phyloP scores from a whole-genome alignment of 352 stramenopile species.

The Phytophthora cajani region DNA sequence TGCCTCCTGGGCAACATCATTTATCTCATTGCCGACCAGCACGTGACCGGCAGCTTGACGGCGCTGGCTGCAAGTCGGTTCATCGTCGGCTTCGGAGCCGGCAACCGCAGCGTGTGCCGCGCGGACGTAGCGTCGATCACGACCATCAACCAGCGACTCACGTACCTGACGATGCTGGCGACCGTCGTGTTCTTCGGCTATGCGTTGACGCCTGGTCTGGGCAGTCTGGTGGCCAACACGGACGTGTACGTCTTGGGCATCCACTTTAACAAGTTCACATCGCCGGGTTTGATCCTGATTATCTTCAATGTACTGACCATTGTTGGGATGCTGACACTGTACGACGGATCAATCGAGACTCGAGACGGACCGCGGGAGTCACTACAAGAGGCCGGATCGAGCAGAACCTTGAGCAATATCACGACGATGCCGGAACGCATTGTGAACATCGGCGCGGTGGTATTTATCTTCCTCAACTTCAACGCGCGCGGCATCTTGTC shows the following conservation, averaged over 20 bases:
- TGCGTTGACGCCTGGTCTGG: slow-evolving; percentile 68
- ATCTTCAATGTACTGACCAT: slow-evolving; percentile 66
- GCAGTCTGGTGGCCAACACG: slow-evolving; percentile 58
- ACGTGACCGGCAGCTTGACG: slow-evolving; percentile 59
- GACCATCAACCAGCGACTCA: slow-evolving; percentile 69
- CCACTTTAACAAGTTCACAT: slow-evolving; percentile 75
- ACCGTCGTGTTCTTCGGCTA: slow-evolving; percentile 81
- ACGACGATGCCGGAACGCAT: slow-evolving; percentile 58
- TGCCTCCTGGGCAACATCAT: slow-evolving; percentile 72
- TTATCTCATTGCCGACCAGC: slow-evolving; percentile 68
- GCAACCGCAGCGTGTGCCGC: slow-evolving; percentile 73
- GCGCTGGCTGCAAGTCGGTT: slow-evolving; percentile 66
- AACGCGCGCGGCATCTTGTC: slow-evolving; percentile 75
- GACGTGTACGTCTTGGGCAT: slow-evolving; percentile 58
- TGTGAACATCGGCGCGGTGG: slow-evolving; percentile 63
- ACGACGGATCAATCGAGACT: slow-evolving; percentile 55
- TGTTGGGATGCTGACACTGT: slow-evolving; percentile 59
- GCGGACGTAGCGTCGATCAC: slow-evolving; percentile 74
- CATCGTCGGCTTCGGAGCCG: slow-evolving; percentile 74
- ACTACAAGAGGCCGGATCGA: slow-evolving; percentile 24
- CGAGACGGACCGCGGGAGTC: slow-evolving; percentile 57
- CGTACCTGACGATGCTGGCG: slow-evolving; percentile 73
- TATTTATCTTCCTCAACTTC: slow-evolving; percentile 83
- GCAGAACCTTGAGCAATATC: slow-evolving; percentile 52
- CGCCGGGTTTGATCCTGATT: slow-evolving; percentile 63